Evolutionary conservation across 164 flowering plant genomes (phyloP), one percentile per base, ranked within the genome.

Genomic region (Annona squamosa): DNA sequence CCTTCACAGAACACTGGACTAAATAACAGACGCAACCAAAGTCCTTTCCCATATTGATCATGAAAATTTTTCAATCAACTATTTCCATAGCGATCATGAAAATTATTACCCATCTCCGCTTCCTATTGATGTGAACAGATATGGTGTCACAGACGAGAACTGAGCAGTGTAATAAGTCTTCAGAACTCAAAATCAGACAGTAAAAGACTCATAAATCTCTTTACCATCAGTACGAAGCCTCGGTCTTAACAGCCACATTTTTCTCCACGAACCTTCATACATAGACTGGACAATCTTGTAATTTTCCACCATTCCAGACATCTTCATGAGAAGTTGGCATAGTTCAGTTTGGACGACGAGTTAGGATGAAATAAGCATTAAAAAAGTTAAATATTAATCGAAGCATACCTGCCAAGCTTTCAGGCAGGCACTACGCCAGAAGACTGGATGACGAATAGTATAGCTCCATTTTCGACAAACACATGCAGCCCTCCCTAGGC

Each of bases 381-480:
- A 72, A 65, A 48, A 17, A 6, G 17, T 17, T 47, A 65, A 4
- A 74, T 48, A 1, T 46, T 45, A 66, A 45, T 44, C n/a, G 19
- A 1, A 68, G 3, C 6, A 71, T 70, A 94, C 98, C 97, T 93
- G 99, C 99, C 99, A 93, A 18, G 93, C 88, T 82, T 85, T 93
- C 69, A 95, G 77, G 85, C 98, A 95, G n/a, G 97, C 97, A 81
- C 67, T 83, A 41, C 98, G 91, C 99, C 99, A 93, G 57, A 90
- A 87, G 44, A 87, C 78, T 64, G 98, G 99, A 82, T 89, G 89
- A 43, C 99, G 93, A 70, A 95, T 84, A 13, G 97, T 88, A 72
- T 91, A 91, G 79, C 92, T 87, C 99, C 98, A 93, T 76, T 95
- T 93, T n/a, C 97, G 88, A 81, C 99, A 93, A 72, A 95, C 99